Evolutionary conservation across 2,329 filamentous ascomycete genomes (phyloP), one percentile per base, ranked within the genome.

Genomic region (Pseudogymnoascus destructans): DNA sequence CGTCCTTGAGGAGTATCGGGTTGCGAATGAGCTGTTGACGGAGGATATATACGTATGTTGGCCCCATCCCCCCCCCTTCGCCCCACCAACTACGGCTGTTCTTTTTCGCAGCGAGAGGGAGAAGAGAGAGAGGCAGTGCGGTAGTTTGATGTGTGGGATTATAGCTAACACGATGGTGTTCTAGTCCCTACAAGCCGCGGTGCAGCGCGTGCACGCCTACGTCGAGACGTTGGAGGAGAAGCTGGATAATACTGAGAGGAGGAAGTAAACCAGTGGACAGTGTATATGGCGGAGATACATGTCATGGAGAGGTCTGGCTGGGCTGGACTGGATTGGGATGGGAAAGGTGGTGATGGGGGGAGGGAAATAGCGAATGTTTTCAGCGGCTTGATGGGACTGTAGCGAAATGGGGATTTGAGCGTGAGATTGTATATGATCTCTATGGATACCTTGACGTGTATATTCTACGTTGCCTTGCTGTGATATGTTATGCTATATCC

Each of bases 21-120:
- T 90, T 42, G 88, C 89, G 65, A 97, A 96, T 75, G 88, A 95
- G 74, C 80, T 96, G 69, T 77, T 97, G 73, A 92, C 86, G 61
- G 90, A 95, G 74, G 92, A 97, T 73, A 95, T 97, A 71, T 92
- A 92, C 74, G 92, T 96, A 80, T 73, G 89, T 85, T 36, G n/a
- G n/a, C 65, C 69, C 71, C 73, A 64, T 73, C 71, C 73, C 64
- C 73, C 66, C 72, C 66, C 33, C 57, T 57, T 61, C 58, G 58
- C 15, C 25, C 23, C 23, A 25, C 4, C 23, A 25, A 3, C 25
- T 3, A 8, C 25, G 8, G 2, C 27, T 30, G 27, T 30, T 30
- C 27, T 30, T 30, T 30, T 30, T 3, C 2, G 27, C 10, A 2
- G 27, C 9, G 27, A 3, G 27, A 7, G 8, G 27, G 2, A 30